Base-by-base conservation (phyloP, 2,329 filamentous ascomycete genomes). In the Rhynchosporium secalis region DNA sequence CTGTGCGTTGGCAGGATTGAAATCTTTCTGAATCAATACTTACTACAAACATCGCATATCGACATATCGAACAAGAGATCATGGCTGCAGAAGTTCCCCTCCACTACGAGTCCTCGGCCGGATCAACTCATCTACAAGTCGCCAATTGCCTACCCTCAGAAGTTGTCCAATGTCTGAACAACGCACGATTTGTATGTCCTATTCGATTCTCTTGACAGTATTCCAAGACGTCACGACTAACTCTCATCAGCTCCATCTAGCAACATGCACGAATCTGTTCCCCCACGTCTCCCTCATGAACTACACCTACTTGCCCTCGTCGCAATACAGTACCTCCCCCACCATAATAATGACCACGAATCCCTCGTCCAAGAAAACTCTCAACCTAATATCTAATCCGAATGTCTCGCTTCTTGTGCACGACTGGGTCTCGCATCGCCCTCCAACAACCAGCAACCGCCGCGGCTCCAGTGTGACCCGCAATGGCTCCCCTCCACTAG, bases 261-360 rank as follows among this genome's bases (percentile, higher is more conserved):
- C 95, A 70, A 99, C 95, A 61, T 96, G 90, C 76, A 86, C 86
- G 70, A 83, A 89, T 69, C 89, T 95, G 72, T 81, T 87, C 66
- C 95, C 95, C 9, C 92, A 98, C 75, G 91, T 98, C 68, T 96
- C 92, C 43, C 86, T 99, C 68, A 99, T 99, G 95, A 97, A 96
- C 81, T 98, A 98, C 80, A 98, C 95, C 73, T 98, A 97, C 78
- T 89, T 99, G 28, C 89, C 92, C 45, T 86, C 83, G 5, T 91
- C 90, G 15, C 87, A 86, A 45, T 89, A 86, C 76, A 83, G 85
- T 45, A 73, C 82, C 57, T 77, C 79, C n/a, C 88, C 92, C n/a
- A 89, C 92, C 67, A 96, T 98, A 73, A 89, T 98, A 81, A 93
- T 94, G 90, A 98, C 95, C 61, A 96, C 90, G 51, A 92, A 92